Evolutionary conservation across 1,139 yeast species (phyloP).

Genomic region (Wickerhamomyces sp.): DNA sequence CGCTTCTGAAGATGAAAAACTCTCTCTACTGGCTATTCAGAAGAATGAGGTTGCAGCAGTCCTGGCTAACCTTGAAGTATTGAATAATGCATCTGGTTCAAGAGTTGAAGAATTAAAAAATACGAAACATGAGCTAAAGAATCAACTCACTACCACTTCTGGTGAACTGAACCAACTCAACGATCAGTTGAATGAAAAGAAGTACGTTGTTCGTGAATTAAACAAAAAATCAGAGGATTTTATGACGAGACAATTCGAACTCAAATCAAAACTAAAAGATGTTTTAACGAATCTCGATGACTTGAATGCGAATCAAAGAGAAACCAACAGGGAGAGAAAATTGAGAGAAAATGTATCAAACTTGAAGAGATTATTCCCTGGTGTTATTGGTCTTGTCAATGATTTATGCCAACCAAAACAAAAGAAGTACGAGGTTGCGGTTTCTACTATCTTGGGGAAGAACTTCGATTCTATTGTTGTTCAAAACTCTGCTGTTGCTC

Average conservation of each 20-base stretch:
- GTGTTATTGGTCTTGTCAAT: constrained; percentile 74
- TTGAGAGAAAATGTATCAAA: constrained; percentile 68
- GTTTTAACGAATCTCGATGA: constrained; percentile 63
- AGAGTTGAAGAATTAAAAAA: constrained; percentile 34
- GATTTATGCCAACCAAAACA: constrained; percentile 81
- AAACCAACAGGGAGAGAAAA: constrained; percentile 61
- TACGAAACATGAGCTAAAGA: constrained; percentile 23
- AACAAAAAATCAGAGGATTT: constrained; percentile 42
- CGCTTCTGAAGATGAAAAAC: constrained; percentile 48
- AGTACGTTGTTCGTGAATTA: constrained; percentile 36
- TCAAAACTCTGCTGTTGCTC: constrained; percentile 69
- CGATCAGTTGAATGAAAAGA: constrained; percentile 36
- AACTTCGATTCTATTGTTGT: constrained; percentile 82
- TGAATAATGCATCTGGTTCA: constrained; percentile 36
- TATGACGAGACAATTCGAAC: constrained; percentile 43
- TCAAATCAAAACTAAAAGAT: constrained; percentile 63
- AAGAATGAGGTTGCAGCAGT: constrained; percentile 38
- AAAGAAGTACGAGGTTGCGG: constrained; percentile 69
- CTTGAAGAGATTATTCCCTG: constrained; percentile 68
- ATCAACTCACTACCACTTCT: constrained; percentile 32
- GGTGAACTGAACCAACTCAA: constrained; percentile 25
- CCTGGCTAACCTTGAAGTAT: constrained; percentile 38
- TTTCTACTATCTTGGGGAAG: constrained; percentile 75
- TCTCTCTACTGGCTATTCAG: constrained; percentile 40
- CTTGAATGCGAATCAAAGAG: constrained; percentile 69